Base-by-base conservation (phyloP, 2,329 filamentous ascomycete species). In the Colletotrichum falcatum region DNA sequence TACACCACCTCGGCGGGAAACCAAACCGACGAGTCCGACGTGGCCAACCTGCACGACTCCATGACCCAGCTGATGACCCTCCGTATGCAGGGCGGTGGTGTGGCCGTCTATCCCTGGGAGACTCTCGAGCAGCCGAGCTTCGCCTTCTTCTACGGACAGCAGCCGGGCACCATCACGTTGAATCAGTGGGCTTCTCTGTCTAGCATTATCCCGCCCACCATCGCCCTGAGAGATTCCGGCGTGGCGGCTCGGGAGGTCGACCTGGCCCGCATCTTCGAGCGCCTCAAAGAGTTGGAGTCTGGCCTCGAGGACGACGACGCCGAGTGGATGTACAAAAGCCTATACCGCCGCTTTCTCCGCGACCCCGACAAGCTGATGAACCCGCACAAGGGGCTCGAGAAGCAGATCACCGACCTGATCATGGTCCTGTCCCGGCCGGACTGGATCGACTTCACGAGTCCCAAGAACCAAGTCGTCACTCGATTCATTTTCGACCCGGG, bases 51-150 rank as follows among this genome's bases (percentile, higher is more conserved):
- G 33, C 86, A 88, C 76, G 84, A 88, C 73, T 79, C 84, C 60
- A 89, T 89, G 87, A 85, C 82, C 11, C 85, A 89, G 78, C 83
- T 89, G 74, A 89, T 88, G 83, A 88, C 86, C 2, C 78, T 89
- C 76, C 81, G 84, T 33, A 80, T 86, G 18, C 81, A 84, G 66
- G 83, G 84, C 4, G 75, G 78, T 0, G 82, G 81, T 5, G 44
- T 71, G 62, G 82, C 87, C 54, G 76, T 78, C 3, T 78, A 83
- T 70, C 91, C 90, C 2, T 94, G 90, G 92, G 88, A 91, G 72
- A 91, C 91, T 1, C 83, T 94, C 33, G 92, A 94, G 76, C 91
- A 94, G 75, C 92, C 92, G 5, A 93, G 90, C 77, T 89, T 90
- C 79, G 85, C 89, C 0, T 92, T 92, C 77, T 88, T 86, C 73